Conservation (phyloP, 306 rosid genomes). For the Acacia crassicarpa region DNA sequence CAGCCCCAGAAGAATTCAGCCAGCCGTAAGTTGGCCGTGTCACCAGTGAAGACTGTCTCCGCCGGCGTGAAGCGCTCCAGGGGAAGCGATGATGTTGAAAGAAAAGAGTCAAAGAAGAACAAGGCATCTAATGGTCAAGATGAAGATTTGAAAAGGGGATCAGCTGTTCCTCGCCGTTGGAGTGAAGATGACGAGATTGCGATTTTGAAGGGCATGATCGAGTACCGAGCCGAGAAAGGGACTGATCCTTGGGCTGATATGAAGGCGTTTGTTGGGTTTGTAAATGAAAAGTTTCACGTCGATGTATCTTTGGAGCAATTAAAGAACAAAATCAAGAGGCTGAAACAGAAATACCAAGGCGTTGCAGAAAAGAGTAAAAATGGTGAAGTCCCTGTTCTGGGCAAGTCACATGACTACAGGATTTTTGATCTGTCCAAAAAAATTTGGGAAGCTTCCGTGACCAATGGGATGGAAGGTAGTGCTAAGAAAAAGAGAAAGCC, state of each 20-base stretch:
- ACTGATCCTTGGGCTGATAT: constrained; percentile 32
- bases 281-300: constrained; percentile 34
- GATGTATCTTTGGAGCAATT: constrained; percentile 41
- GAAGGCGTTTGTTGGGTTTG: constrained; percentile 38
- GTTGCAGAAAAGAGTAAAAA: constrained; percentile 26
- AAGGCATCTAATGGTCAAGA: constrained; percentile 32
- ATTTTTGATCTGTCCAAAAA: constrained; percentile 38
- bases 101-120: constrained; percentile 36
- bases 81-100: constrained; percentile 10
- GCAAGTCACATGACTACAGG: constrained; percentile 40
- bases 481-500: constrained; percentile 24
- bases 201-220: constrained; percentile 47
- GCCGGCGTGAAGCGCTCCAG: constrained; percentile 24
- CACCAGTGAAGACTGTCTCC: not conserved
- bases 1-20: constrained; percentile 24
- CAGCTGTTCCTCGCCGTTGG: constrained; percentile 41
- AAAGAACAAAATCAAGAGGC: constrained; percentile 43
- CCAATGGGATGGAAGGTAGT: constrained; percentile 2
- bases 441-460: constrained; percentile 35
- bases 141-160: constrained; percentile 39
- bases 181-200: constrained; percentile 47
- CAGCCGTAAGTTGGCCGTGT: not conserved
- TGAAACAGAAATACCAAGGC: constrained; percentile 47
- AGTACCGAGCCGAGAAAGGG: constrained; percentile 36
- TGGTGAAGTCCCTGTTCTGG: constrained; percentile 34